These are phyloP conservation scores for Amauroascus niger DNA, from an alignment of 2,329 filamentous ascomycete species.

Conservation along the genomic window DNA sequence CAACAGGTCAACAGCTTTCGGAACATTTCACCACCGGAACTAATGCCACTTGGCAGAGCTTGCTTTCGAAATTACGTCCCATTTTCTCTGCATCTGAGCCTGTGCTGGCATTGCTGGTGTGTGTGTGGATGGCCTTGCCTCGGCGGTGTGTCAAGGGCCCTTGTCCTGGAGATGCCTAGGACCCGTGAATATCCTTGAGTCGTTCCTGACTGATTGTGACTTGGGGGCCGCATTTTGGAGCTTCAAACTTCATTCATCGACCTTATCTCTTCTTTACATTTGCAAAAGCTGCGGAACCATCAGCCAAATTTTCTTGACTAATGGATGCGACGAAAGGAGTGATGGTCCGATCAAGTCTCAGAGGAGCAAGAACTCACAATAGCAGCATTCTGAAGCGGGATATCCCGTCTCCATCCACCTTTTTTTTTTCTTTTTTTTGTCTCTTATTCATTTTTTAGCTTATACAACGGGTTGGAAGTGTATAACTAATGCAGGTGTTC, in stretches of 20 bases:
- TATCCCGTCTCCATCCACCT: background rate
- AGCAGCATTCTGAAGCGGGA: background rate
- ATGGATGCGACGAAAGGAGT: background rate
- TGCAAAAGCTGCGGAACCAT: background rate
- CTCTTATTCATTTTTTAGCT: too few relatives aligned
- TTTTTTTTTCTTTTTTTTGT: background rate
- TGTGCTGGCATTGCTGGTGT: too few relatives aligned
- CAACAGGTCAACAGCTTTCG: background rate
- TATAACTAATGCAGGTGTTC: background rate
- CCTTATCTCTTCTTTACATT: background rate
- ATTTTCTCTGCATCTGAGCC: background rate
- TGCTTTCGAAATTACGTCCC: conserved; percentile 2
- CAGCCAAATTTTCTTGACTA: background rate
- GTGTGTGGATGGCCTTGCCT: background rate
- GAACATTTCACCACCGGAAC: conserved; percentile 6
- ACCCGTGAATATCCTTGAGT: conserved; percentile 9
- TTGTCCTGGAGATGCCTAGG: background rate
- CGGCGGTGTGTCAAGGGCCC: background rate
- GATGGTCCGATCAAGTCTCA: background rate
- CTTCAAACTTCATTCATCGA: background rate
- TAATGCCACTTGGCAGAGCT: conserved; percentile 5
- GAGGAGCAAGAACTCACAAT: background rate
- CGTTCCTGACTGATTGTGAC: conserved; percentile 9
- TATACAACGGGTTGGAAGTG: background rate
- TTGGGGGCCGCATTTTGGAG: conserved; percentile 7